Percentiles rank a stretch among this genome's conserved stretches.
These are phyloP conservation scores for Ananas comosus DNA, from an alignment of 176 grass and related monocot genomes.

Conservation along the genomic window DNA sequence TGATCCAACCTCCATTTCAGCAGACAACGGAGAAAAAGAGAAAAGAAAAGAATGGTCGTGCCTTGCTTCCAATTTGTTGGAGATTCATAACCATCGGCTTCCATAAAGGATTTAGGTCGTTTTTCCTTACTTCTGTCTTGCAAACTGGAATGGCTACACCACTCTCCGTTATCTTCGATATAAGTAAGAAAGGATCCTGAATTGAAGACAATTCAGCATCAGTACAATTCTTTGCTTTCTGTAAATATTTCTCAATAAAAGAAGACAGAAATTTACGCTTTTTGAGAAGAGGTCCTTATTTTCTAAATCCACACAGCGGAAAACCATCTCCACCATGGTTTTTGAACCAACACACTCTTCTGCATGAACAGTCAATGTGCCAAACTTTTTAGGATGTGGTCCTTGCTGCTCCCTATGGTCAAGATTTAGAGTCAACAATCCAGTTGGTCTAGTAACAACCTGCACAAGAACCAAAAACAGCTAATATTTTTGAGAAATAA, in stretches of 20 bases:
- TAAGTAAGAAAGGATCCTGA: slow-evolving; percentile 90
- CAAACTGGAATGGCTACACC: slow-evolving; percentile 81
- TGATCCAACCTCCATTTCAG: neutral
- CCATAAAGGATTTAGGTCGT: slow-evolving; percentile 93
- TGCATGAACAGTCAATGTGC: slow-evolving; percentile 60
- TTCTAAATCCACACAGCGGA: slow-evolving; percentile 75
- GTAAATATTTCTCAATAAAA: neutral
- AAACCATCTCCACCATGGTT: slow-evolving; percentile 82
- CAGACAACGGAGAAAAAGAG: slow-evolving; percentile 3
- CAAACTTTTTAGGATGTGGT: slow-evolving; percentile 52
- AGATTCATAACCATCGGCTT: slow-evolving; percentile 81
- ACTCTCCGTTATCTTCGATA: slow-evolving; percentile 78
- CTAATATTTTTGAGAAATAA: neutral
- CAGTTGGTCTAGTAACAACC: slow-evolving; percentile 59
- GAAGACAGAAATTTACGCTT: slow-evolving; percentile 51
- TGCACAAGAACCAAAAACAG: slow-evolving; percentile 28
- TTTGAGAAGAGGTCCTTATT: slow-evolving; percentile 97
- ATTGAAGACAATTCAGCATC: slow-evolving; percentile 15
- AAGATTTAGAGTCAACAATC: slow-evolving; percentile 65
- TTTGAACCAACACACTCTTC: slow-evolving; percentile 85
- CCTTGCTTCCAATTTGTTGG: slow-evolving; percentile 93
- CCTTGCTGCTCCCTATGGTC: slow-evolving; percentile 40
- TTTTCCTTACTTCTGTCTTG: slow-evolving; percentile 99
- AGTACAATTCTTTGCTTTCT: slow-evolving; percentile 14
- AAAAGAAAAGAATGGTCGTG: slow-evolving; percentile 32